These are phyloP conservation scores for Trichocladium uniseriatum DNA, from an alignment of 495 filamentous ascomycete species.

Conservation along the genomic window DNA sequence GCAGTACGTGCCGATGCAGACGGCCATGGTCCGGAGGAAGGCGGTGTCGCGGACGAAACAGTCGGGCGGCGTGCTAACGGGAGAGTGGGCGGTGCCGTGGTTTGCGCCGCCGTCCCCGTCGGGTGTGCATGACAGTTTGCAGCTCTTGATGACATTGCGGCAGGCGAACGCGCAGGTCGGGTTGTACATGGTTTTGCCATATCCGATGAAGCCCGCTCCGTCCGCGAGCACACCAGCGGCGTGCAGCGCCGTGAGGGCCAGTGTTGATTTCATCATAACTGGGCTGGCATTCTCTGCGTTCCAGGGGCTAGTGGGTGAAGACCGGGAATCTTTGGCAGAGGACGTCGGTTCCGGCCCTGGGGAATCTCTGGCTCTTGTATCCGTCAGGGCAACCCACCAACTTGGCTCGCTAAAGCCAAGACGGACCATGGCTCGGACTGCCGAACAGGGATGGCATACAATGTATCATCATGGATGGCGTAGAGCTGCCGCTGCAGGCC, in stretches of 20 bases:
- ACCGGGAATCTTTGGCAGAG: too few relatives aligned
- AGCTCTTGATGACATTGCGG: slow-evolving; percentile 10
- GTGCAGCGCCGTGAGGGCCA: slow-evolving; percentile 1
- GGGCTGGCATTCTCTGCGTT: too few relatives aligned
- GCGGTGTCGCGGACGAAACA: slow-evolving; percentile 11
- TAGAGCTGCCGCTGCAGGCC: too few relatives aligned
- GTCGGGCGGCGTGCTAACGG: slow-evolving; percentile 11
- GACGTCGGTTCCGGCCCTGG: too few relatives aligned
- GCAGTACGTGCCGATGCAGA: slow-evolving; percentile 18
- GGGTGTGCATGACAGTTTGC: slow-evolving; percentile 12
- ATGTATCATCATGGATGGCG: too few relatives aligned
- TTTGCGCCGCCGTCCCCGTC: slow-evolving; percentile 2
- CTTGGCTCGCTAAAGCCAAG: too few relatives aligned
- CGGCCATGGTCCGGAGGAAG: slow-evolving; percentile 11
- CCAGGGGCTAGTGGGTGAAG: too few relatives aligned
- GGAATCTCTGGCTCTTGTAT: too few relatives aligned
- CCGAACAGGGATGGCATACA: too few relatives aligned
- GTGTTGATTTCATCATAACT: too few relatives aligned
- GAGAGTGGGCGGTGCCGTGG: slow-evolving; percentile 16
- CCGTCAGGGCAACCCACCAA: too few relatives aligned
- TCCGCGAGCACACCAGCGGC: slow-evolving; percentile 6
- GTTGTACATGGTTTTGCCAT: slow-evolving; percentile 15
- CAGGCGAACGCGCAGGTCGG: slow-evolving; percentile 17
- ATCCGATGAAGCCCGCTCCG: slow-evolving; percentile 12
- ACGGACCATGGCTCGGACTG: too few relatives aligned